These are phyloP conservation scores for Centella asiatica DNA, from an alignment of 129 eudicot species.

Conservation along the genomic window DNA sequence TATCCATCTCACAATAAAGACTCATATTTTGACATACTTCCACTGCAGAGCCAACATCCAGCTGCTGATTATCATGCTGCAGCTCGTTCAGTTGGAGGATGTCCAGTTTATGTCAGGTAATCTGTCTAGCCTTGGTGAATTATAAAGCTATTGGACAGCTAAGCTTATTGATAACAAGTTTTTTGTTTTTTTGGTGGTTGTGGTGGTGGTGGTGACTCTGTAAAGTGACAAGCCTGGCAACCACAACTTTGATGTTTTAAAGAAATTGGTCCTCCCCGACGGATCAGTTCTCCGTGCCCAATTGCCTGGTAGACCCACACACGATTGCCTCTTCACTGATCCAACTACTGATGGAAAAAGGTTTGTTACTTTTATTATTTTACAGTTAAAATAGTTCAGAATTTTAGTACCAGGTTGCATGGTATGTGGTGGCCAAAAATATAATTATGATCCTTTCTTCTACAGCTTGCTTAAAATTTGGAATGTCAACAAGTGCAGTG, in stretches of 20 bases:
- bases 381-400: not conserved
- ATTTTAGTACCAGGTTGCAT: not conserved
- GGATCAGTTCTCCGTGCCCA: slow-evolving; percentile 91
- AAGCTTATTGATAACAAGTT: not conserved
- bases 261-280: slow-evolving; percentile 83
- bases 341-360: slow-evolving; percentile 95
- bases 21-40: not conserved
- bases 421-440: not conserved
- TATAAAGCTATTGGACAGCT: not conserved
- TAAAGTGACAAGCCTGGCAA: slow-evolving; percentile 79
- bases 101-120: slow-evolving; percentile 90
- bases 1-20: not conserved
- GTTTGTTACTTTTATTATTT: slow-evolving; percentile 20
- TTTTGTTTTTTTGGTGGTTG: slow-evolving; percentile 10
- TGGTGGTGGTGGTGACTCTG: too few species aligned
- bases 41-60: slow-evolving; percentile 74
- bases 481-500: slow-evolving; percentile 76
- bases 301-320: slow-evolving; percentile 82
- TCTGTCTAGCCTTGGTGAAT: not conserved
- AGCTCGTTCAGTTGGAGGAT: slow-evolving; percentile 88
- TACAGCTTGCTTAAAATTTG: slow-evolving; percentile 84
- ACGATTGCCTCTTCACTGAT: slow-evolving; percentile 79
- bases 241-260: slow-evolving; percentile 80
- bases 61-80: slow-evolving; percentile 97
- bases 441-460: slow-evolving; percentile 9